Evolutionary conservation across 2,329 filamentous ascomycete species (phyloP).

Genomic region (Neonectria magnoliae): DNA sequence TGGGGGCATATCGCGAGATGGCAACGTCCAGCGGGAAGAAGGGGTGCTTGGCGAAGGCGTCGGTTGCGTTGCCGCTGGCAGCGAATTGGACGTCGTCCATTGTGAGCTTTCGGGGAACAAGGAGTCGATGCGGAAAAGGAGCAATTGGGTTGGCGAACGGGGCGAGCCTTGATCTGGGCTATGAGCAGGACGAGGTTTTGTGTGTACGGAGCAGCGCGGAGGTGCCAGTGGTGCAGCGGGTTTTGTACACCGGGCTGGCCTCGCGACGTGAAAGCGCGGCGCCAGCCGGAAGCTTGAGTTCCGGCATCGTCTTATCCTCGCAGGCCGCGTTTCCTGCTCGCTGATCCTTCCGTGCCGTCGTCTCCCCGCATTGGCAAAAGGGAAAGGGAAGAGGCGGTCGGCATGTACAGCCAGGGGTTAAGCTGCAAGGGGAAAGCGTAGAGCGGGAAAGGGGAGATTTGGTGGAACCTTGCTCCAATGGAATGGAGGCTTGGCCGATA

Average conservation of each 20-base stretch:
- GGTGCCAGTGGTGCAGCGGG: neutral
- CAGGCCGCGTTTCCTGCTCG: neutral
- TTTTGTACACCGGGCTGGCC: neutral
- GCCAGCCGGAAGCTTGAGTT: constrained; percentile 30
- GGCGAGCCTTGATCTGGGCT: neutral
- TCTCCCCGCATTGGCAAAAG: neutral
- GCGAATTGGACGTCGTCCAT: constrained; percentile 28
- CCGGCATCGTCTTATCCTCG: constrained; percentile 32
- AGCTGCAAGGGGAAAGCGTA: neutral
- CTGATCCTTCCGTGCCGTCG: neutral
- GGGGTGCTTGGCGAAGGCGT: constrained; percentile 60
- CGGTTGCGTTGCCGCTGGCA: constrained; percentile 24
- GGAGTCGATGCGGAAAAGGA: neutral
- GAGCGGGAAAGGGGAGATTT: neutral
- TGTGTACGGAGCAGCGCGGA: neutral
- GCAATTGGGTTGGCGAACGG: neutral
- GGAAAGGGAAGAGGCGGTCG: constrained; percentile 3
- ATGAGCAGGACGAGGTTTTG: neutral
- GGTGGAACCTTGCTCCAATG: neutral
- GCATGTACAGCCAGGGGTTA: neutral
- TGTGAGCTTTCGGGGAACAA: neutral
- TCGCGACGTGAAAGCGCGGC: neutral
- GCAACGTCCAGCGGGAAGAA: constrained; percentile 75
- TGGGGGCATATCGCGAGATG: constrained; percentile 72
- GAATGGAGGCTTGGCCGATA: neutral